phyloP scores from a whole-genome alignment of 805 yeast genomes.

The Metschnikowia cerradonensis region DNA sequence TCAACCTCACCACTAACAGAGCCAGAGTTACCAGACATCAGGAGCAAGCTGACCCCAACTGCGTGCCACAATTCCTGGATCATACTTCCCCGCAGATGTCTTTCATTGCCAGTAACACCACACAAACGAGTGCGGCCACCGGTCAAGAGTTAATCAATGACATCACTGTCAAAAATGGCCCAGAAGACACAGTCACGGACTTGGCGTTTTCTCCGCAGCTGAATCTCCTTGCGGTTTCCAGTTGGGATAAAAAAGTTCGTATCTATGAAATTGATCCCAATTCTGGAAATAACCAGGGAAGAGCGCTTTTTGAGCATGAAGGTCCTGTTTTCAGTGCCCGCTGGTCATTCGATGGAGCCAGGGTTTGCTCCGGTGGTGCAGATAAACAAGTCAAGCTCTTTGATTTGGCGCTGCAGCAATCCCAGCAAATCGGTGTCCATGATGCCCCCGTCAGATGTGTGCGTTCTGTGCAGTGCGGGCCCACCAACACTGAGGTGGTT shows the following conservation, averaged over 20 bases:
- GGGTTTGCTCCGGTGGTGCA: conserved; percentile 84
- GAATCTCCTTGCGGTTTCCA: conserved; percentile 73
- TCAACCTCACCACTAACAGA: neutral
- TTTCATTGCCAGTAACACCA: conserved; percentile 26
- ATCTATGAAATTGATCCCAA: conserved; percentile 77
- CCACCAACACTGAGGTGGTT: conserved; percentile 73
- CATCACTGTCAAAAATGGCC: conserved; percentile 67
- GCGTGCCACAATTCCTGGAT: too few relatives aligned
- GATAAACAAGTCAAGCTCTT: conserved; percentile 83
- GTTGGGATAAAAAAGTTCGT: conserved; percentile 95
- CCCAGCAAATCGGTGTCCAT: conserved; percentile 81
- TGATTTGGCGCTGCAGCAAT: conserved; percentile 79
- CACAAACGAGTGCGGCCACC: conserved; percentile 41
- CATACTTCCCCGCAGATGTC: conserved; percentile 26
- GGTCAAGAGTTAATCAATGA: conserved; percentile 67
- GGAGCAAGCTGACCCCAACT: too few relatives aligned
- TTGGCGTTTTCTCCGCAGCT: conserved; percentile 82
- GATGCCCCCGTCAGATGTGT: conserved; percentile 74
- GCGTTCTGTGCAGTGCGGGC: conserved; percentile 78
- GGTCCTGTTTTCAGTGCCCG: conserved; percentile 80
- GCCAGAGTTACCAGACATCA: too few relatives aligned
- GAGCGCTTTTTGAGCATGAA: conserved; percentile 86
- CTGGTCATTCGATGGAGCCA: conserved; percentile 85
- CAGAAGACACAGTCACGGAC: conserved; percentile 88
- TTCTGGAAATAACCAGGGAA: conserved; percentile 76